Percentiles rank a stretch among this genome's conserved stretches.
Conservation (phyloP, 306 rosid species). For the Cucumis sativus region DNA sequence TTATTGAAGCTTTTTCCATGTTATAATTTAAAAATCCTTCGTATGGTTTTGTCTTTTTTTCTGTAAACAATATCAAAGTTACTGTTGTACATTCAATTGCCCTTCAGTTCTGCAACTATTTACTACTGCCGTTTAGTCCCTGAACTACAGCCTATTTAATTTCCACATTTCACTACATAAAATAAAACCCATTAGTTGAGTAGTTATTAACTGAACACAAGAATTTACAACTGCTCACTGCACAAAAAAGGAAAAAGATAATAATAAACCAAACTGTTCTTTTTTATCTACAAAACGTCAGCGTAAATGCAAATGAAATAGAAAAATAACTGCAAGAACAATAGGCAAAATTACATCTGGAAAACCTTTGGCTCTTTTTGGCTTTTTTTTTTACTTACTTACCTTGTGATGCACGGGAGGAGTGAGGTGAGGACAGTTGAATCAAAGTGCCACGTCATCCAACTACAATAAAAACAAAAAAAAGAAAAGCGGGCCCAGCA, state of each 20-base stretch:
- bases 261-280: neutral
- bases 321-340: neutral
- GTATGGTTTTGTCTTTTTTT: neutral
- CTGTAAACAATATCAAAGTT: neutral
- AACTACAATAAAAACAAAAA: constrained; percentile 10
- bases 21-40: neutral
- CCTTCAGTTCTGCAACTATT: neutral
- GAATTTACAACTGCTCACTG: constrained; percentile 18
- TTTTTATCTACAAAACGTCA: constrained; percentile 25
- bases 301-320: neutral
- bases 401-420: constrained; percentile 11
- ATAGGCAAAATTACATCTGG: constrained; percentile 1
- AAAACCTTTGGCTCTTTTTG: neutral
- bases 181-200: neutral
- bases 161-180: neutral
- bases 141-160: neutral
- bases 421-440: constrained; percentile 30
- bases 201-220: neutral
- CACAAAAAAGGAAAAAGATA: neutral
- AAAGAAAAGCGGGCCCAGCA: neutral
- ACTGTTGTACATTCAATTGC: neutral
- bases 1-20: neutral
- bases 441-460: constrained; percentile 48
- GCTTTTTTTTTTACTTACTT: neutral
- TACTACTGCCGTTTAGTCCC: no score